Percentiles rank a stretch among this genome's conserved stretches.
Conservation (phyloP, 2,329 filamentous ascomycete species). For the Cladosporium sp. region DNA sequence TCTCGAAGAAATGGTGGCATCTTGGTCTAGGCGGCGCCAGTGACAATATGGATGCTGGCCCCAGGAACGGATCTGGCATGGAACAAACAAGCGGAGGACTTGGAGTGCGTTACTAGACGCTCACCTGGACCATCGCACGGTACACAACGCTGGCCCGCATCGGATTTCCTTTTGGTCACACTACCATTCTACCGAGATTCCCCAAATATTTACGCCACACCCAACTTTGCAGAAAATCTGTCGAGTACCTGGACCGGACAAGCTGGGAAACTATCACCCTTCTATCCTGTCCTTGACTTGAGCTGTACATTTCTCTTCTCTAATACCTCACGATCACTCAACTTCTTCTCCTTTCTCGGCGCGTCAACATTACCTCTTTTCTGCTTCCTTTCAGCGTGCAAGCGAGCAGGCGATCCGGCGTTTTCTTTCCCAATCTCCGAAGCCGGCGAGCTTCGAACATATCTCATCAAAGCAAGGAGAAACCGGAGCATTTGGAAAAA, state of each 20-base stretch:
- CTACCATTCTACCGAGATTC: constrained; percentile 3
- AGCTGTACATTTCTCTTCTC: background rate
- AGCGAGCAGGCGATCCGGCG: background rate
- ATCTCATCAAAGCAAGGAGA: too few species aligned
- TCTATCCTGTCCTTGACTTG: background rate
- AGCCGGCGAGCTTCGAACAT: background rate
- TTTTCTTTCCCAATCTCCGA: background rate
- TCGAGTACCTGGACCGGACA: too few species aligned
- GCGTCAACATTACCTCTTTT: background rate
- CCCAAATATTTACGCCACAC: background rate
- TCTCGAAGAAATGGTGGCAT: constrained; percentile 10
- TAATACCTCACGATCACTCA: constrained; percentile 1
- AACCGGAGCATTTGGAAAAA: too few species aligned
- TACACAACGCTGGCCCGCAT: background rate
- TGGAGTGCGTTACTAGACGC: background rate
- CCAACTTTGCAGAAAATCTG: too few species aligned
- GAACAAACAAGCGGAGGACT: background rate
- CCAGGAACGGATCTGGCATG: background rate
- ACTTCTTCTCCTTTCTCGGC: background rate
- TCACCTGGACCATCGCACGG: background rate
- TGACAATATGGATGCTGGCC: constrained; percentile 2
- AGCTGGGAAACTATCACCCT: too few species aligned
- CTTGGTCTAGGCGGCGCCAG: background rate
- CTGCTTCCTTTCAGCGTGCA: background rate
- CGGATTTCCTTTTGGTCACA: background rate